Conservation (phyloP, 352 stramenopile genomes). For the Globisporangium emineosum region DNA sequence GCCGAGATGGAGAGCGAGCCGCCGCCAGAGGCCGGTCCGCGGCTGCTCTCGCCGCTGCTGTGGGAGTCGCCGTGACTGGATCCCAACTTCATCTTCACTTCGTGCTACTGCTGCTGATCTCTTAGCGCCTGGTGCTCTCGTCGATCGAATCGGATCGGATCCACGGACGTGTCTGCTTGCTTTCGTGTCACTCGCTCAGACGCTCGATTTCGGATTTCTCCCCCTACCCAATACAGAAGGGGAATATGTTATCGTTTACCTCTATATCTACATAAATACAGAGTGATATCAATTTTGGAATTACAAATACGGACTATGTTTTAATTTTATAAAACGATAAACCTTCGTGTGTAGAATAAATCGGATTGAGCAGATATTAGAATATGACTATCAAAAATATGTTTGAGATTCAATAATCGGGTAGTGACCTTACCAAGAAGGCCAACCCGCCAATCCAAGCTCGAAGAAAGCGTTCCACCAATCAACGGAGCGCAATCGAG, state of each 20-base stretch:
- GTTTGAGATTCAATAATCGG: not conserved
- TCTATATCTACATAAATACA: not conserved
- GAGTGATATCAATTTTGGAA: not conserved
- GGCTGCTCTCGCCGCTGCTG: constrained; percentile 36
- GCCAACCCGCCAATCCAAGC: not conserved
- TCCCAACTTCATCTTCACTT: constrained; percentile 49
- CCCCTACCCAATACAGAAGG: constrained; percentile 4
- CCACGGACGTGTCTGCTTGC: constrained; percentile 2
- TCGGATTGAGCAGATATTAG: not conserved
- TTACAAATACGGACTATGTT: not conserved
- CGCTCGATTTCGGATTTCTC: not conserved
- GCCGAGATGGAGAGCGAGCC: constrained; percentile 63
- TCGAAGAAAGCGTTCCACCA: not conserved
- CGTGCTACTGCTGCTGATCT: not conserved
- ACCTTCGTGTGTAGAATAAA: not conserved
- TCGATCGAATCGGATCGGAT: constrained; percentile 4
- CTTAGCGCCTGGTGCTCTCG: not conserved
- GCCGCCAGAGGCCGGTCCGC: constrained; percentile 25
- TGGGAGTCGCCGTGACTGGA: constrained; percentile 48
- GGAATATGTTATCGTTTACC: not conserved
- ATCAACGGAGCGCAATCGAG: not conserved
- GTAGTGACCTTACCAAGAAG: not conserved
- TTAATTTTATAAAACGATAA: not conserved
- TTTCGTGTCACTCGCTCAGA: constrained; percentile 10
- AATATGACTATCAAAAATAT: not conserved